These are phyloP conservation scores for Hypoxylon sp. DNA, from an alignment of 2,329 filamentous ascomycete genomes.

Conservation along the genomic window DNA sequence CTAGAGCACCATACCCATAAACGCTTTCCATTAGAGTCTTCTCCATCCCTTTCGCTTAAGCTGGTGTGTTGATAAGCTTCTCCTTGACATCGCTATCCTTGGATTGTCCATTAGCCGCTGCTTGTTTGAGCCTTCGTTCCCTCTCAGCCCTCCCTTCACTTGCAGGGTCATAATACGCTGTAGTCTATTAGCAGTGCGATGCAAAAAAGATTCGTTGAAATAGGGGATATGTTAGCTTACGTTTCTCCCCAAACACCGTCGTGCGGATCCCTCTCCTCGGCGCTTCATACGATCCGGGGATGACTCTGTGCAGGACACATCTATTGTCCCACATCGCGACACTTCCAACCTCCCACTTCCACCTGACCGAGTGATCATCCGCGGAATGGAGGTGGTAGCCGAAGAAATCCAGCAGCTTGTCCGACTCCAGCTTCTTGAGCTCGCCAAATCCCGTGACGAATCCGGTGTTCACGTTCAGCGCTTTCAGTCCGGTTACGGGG, in stretches of 20 bases:
- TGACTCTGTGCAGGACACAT: constrained; percentile 59
- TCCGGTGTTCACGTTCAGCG: constrained; percentile 62
- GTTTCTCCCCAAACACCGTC: constrained; percentile 63
- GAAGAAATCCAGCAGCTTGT: constrained; percentile 64
- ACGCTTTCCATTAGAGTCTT: background rate
- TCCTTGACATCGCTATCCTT: constrained; percentile 9
- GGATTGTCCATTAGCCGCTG: constrained; percentile 23
- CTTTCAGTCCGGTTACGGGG: constrained; percentile 63
- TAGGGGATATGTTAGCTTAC: constrained; percentile 50
- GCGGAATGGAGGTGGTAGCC: constrained; percentile 63
- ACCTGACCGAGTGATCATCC: constrained; percentile 65
- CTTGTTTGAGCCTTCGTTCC: constrained; percentile 46
- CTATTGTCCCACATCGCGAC: constrained; percentile 68
- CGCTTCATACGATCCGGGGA: constrained; percentile 59
- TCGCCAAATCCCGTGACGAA: constrained; percentile 66
- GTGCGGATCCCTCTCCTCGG: constrained; percentile 59
- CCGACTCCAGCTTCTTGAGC: constrained; percentile 64
- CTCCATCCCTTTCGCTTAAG: background rate
- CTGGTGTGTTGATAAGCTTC: constrained; percentile 28
- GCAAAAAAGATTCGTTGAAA: background rate
- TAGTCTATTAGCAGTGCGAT: constrained; percentile 3
- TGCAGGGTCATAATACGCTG: constrained; percentile 55
- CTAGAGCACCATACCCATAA: background rate
- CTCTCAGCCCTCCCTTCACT: constrained; percentile 54
- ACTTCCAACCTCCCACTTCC: constrained; percentile 65